phyloP scores from a whole-genome alignment of 2,329 filamentous ascomycete species.

The Nigrospora sphaerica region DNA sequence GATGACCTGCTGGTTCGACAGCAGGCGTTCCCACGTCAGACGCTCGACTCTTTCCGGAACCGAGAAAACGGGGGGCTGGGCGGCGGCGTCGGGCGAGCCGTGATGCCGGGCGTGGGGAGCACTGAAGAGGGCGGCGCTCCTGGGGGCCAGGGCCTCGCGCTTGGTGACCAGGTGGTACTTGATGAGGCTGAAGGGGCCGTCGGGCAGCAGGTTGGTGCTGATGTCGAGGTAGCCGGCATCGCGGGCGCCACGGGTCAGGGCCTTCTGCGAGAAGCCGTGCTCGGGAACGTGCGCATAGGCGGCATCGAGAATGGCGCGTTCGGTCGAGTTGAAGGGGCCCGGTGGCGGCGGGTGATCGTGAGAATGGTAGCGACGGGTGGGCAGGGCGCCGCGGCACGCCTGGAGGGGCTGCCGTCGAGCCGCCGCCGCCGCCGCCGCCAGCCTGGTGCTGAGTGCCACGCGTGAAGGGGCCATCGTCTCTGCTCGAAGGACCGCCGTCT shows the following conservation, averaged over 20 bases:
- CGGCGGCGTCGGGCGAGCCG: slow-evolving; percentile 11
- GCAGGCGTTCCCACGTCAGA: slow-evolving; percentile 69
- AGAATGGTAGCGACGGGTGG: slow-evolving; percentile 58
- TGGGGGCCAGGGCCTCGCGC: slow-evolving; percentile 49
- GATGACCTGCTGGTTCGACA: slow-evolving; percentile 66
- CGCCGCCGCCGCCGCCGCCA: neutral
- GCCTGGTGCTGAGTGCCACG: neutral
- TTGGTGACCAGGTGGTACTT: slow-evolving; percentile 67
- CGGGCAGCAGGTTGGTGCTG: slow-evolving; percentile 73
- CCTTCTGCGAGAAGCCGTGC: slow-evolving; percentile 71
- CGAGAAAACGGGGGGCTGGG: slow-evolving; percentile 26
- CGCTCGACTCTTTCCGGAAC: slow-evolving; percentile 60
- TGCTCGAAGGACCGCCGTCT: too few relatives aligned
- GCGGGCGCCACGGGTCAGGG: slow-evolving; percentile 70
- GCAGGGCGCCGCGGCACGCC: neutral
- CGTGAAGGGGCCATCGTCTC: neutral
- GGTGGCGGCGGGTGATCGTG: slow-evolving; percentile 57
- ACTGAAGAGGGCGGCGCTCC: slow-evolving; percentile 30
- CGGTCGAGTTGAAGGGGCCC: slow-evolving; percentile 57
- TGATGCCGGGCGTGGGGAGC: neutral
- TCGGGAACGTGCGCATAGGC: slow-evolving; percentile 71
- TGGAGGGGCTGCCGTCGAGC: neutral
- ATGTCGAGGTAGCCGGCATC: slow-evolving; percentile 84
- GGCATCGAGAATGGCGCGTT: slow-evolving; percentile 73
- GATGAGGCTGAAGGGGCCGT: slow-evolving; percentile 75